phyloP scores from a whole-genome alignment of 1,139 yeast species.

The Pneumocystis jirovecii region DNA sequence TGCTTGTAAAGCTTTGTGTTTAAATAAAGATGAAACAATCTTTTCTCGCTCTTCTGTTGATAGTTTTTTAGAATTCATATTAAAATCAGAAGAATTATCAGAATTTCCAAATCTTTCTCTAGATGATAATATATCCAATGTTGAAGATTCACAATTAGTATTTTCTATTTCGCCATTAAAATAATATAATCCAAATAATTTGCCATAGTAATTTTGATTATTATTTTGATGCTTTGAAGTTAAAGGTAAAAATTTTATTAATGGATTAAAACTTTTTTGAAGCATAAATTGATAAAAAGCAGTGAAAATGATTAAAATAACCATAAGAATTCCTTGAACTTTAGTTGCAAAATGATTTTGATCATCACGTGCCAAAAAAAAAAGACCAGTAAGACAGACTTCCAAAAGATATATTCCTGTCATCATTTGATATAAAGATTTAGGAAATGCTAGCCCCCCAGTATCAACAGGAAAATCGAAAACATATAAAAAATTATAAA shows the following conservation, averaged over 20 bases:
- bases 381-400: conserved; percentile 67
- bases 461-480: conserved; percentile 50
- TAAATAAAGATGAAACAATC: conserved; percentile 27
- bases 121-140: conserved; percentile 3
- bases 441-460: conserved; percentile 75
- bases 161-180: neutral
- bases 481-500: conserved; percentile 67
- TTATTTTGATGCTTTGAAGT: conserved; percentile 26
- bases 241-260: conserved; percentile 56
- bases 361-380: conserved; percentile 87
- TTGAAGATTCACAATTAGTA: neutral
- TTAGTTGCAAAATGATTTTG: conserved; percentile 51
- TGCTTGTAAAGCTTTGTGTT: conserved; percentile 55
- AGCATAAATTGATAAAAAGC: conserved; percentile 49
- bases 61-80: conserved; percentile 6
- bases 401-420: conserved; percentile 81
- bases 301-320: conserved; percentile 48
- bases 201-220: conserved; percentile 5
- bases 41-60: conserved; percentile 10
- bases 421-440: conserved; percentile 75
- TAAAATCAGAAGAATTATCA: conserved; percentile 5
- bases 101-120: neutral
- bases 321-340: conserved; percentile 34
- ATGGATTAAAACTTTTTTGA: conserved; percentile 46
- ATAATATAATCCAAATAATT: conserved; percentile 4